Conservation (phyloP, 2,329 filamentous ascomycete species). For the Scolecobasidium constrictum region DNA sequence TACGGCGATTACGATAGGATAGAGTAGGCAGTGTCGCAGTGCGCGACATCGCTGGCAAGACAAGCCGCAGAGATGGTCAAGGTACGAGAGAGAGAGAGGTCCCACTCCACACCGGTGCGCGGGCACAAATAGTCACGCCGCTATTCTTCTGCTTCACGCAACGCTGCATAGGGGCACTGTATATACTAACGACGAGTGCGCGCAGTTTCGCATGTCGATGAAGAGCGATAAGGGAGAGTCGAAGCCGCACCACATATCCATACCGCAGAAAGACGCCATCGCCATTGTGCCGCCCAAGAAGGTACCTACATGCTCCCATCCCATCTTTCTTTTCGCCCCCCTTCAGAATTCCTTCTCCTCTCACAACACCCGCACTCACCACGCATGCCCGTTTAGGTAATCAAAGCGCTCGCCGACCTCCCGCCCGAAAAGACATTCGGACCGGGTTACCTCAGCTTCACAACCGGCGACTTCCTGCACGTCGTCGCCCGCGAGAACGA, state of each 20-base stretch:
- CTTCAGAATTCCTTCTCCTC: not conserved
- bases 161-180: no score
- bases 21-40: no score
- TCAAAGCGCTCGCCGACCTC: constrained; percentile 87
- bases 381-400: constrained; percentile 69
- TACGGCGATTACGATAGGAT: no score
- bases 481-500: constrained; percentile 95
- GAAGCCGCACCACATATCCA: constrained; percentile 60
- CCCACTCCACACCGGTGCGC: no score
- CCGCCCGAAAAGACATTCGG: constrained; percentile 54
- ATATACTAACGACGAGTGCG: no score
- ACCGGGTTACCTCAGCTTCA: constrained; percentile 65
- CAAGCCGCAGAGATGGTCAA: no score
- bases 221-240: constrained; percentile 72
- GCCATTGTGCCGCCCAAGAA: constrained; percentile 90
- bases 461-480: constrained; percentile 93
- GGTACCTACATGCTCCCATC: constrained; percentile 44
- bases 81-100: no score
- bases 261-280: constrained; percentile 74
- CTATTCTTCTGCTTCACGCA: no score
- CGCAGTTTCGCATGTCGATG: constrained; percentile 66
- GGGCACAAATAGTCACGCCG: no score
- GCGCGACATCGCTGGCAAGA: no score
- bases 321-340: no score
- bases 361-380: no score